Base-by-base conservation (phyloP, 2,329 filamentous ascomycete genomes). In the Stylonectria norvegica region DNA sequence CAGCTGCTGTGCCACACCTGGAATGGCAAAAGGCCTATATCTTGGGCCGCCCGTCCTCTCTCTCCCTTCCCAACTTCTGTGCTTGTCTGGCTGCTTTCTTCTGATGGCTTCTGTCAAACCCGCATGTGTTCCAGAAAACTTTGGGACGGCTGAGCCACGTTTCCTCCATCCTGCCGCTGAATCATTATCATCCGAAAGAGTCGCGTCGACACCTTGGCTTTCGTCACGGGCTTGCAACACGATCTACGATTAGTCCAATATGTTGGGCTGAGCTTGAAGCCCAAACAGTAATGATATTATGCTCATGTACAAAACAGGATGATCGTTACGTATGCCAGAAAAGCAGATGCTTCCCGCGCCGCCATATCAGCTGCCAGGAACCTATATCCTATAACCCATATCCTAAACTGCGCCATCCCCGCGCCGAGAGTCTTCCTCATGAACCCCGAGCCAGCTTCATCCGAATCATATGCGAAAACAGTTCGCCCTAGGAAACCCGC, bases 1-100 rank as follows among this genome's bases (percentile, higher is more conserved):
- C 54, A 56, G 44, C 42, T 56, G 44, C 43, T 50, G 54, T 55
- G 54, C 54, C 54, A 57, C 54, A 52, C 48, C 42, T 42, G 37
- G 43, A 32, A 37, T 48, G 42, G 42, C 49, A 41, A 37, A 42
- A 32, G 40, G 47, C 47, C 34, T 53, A 56, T 54, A 56, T 52
- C 38, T 48, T 38, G 19, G 19, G 30, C 36, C 15, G 49, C 43
- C 47, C 43, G 34, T 44, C 40, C 34, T 25, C 22, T 7, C 22
- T 12, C 22, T 7, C 22, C 12, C 7, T 25, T 25, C 8, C 12
- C 22, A 8, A 7, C 43, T 32, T 25, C 34, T 17, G 15, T 14
- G 12, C 5, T 12, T 33, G 11, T 34, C 11, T 17, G 17, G 20
- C 17, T 20, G 30, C 16, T 28, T 20, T 22, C 10, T 34, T 19